Base-by-base conservation (phyloP, 2,329 filamentous ascomycete species). In the Fusarium denticulatum region DNA sequence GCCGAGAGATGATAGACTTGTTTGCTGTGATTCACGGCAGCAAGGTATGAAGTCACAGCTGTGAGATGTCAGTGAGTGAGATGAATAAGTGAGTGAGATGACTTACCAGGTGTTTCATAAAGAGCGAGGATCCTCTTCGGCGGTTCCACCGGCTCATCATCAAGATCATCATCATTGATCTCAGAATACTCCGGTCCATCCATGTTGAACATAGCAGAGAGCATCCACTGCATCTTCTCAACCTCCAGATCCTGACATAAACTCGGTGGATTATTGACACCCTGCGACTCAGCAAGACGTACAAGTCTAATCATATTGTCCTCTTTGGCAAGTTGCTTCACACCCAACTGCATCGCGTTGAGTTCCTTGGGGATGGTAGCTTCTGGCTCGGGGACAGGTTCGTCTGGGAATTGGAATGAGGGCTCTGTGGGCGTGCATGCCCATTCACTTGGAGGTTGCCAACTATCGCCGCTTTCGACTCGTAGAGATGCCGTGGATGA, bases 211-310 rank as follows among this genome's bases (percentile, higher is more conserved):
- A 93, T 81, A 1, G 86, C 86, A 26, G 87, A 89, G 45, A 91
- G 83, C 82, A 94, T 87, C 90, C 90, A 91, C 46, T 76, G 72
- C 73, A 89, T 88, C 76, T 88, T 89, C 67, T 88, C 86, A 56
- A 89, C 82, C 62, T 88, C 87, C 11, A 88, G 76, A 60, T 68
- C 68, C 20, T 56, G 36, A 4, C 36, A 59, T 14, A 49, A 58
- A 20, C 42, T 45, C 0, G 71, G 71, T 0, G 71, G 47, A 1
- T 15, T 34, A 18, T 30, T 59, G 4, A 30, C 28, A 11, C 37
- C 18, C 3, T 68, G 59, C 2, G 53, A 52, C 22, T 62, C 71
- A 26, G 52, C 61, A 5, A 73, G 22, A 5, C 71, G 62, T 5
- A 74, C n/a, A 0, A 73, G 28, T 9, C 71, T 71, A 1, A 55